Base-by-base conservation (phyloP, 2,329 filamentous ascomycete genomes). In the Cytospora piceicola region DNA sequence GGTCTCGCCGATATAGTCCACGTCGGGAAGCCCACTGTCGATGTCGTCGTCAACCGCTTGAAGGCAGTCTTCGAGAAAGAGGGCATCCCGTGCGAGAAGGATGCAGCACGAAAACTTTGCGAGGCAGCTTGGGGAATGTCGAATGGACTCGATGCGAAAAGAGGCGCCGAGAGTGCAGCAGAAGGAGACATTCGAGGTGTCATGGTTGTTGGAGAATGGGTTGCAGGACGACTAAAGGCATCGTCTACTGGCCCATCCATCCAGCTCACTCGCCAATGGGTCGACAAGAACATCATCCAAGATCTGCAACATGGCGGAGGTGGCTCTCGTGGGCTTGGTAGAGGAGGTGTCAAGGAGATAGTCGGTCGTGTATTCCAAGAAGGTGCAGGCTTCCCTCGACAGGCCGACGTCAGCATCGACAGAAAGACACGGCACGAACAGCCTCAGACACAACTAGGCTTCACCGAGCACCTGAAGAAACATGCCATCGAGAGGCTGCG, bases 191-290 rank as follows among this genome's bases (percentile, higher is more conserved):
- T 96, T 39, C 86, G 92, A 70, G 90, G 92, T 49, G 86, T 94
- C 65, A 91, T 96, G 89, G 92, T 96, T 0, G 90, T 94, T 4
- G 90, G 90, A 51, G 92, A 96, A 76, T 95, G 92, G 92, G 91
- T 94, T 17, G 92, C 92, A 22, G 85, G 89, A 12, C 88, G 90
- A 52, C 81, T 94, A 58, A 84, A 83, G 69, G 80, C 84, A 4
- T 78, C 80, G 1, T 73, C 78, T 1, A 74, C 76, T 27, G 76
- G 76, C 20, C 53, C 53, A 12, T 68, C 73, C 9, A 72, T 72
- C 11, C 75, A 76, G 20, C 78, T 96, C 63, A 93, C 91, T 3
- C 83, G 90, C 20, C 85, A 88, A 71, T 94, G 92, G 90, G 84
- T 95, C 11, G 92, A 95, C 71, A 81, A 86, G 42, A 85, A 94